Evolutionary conservation across 805 yeast species (phyloP), one percentile per base, ranked within the genome.

Genomic region (Crinitomyces ghanaensis): DNA sequence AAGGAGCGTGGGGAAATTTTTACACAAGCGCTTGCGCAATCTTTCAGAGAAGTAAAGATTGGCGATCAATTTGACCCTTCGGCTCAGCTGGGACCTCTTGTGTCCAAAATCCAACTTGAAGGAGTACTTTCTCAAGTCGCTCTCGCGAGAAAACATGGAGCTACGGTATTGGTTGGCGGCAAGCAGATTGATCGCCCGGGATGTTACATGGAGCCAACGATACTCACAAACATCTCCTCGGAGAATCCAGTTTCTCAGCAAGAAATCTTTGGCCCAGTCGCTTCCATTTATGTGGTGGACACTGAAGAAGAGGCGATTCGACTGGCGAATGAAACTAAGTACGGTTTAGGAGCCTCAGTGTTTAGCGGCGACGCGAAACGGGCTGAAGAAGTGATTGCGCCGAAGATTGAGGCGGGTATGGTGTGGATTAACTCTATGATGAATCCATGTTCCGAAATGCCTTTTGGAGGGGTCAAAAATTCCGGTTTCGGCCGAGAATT

Each of bases 401-500:
- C 71, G 47, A 69, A 64, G 17, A 54, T 74, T 41, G 80, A 74
- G 50, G 48, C 66, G n/a, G 81, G 81, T 26, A 73, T 72, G 77
- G 77, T 74, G 15, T 62, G 74, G 26, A 72, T 73, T 28, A 74
- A 74, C 53, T 68, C 72, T 6, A 77, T 77, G 34, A 44, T 68
- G 2, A 68, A 71, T 50, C 65, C 75, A 4, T 77, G 71, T 41
- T 63, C 67, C 20, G 57, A 76, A 4, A 46, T 73, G 30, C 79
- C 80, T 41, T 68, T 68, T 39, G 73, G 83, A 21, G 83, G 83
- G 35, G 60, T 75, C 30, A 72, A 72, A 43, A 72, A 72, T 45
- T 69, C 77, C 17, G 83, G 83, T 0, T 74, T 72, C 49, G 83
- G 83, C 21, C 68, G 81, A 54, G 83, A 76, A 53, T 81, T 81